Conservation (phyloP, 2,329 filamentous ascomycete species). For the Microsporum ferrugineum region DNA sequence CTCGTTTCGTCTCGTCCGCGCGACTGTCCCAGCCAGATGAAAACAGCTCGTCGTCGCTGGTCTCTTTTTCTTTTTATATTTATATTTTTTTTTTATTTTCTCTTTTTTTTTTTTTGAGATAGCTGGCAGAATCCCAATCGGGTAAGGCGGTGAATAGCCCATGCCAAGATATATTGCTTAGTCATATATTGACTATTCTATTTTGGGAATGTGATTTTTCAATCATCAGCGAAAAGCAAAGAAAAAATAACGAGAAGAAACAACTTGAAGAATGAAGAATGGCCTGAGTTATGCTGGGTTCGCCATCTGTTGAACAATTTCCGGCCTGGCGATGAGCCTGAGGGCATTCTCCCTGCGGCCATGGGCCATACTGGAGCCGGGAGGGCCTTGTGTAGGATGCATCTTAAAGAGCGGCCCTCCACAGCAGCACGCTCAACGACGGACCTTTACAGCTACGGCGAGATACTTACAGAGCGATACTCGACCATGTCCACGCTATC, state of each 20-base stretch:
- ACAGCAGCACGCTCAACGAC: conserved; percentile 16
- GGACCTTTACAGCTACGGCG: conserved; percentile 24
- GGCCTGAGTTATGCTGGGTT: not conserved
- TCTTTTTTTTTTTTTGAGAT: not conserved
- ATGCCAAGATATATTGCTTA: not conserved
- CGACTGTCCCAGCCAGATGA: not conserved
- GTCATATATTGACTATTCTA: not conserved
- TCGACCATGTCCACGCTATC: conserved; percentile 18
- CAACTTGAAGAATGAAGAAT: not conserved
- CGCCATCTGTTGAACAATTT: conserved; percentile 16
- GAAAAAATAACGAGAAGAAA: not conserved
- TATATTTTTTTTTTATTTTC: not conserved
- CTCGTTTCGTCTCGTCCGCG: not conserved
- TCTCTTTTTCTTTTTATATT: not conserved
- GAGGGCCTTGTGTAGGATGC: conserved; percentile 26
- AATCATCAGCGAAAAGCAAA: not conserved
- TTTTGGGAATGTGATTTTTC: not conserved
- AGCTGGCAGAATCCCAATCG: not conserved
- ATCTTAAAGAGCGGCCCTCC: conserved; percentile 17
- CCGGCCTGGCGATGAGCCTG: conserved; percentile 23
- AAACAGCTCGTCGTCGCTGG: not conserved
- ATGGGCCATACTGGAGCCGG: conserved; percentile 22
- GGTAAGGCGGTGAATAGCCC: not conserved
- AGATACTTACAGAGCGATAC: conserved; percentile 22
- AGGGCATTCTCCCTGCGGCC: conserved; percentile 27